Evolutionary conservation across 2,329 filamentous ascomycete species (phyloP), one percentile per base, ranked within the genome.

Genomic region (Acephala macrosclerotiorum): DNA sequence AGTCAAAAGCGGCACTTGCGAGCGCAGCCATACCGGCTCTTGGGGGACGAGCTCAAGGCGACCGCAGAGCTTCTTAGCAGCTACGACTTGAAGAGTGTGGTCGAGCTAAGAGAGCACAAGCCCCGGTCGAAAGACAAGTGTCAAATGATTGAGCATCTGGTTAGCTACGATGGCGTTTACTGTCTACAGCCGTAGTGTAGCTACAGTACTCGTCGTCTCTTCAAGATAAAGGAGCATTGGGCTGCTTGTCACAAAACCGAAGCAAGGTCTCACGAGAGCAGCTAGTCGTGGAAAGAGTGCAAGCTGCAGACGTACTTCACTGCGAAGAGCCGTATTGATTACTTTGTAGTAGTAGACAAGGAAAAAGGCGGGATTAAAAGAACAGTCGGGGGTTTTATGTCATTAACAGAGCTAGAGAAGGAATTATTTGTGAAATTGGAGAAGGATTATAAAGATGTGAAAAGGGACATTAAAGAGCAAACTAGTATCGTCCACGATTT

Each of bases 371-470:
- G n/a, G 45, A 18, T 49, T 20, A n/a, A 49, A 20, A 18, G 8
- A 8, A 49, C 16, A 49, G 8, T 20, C 45, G 18, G 45, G 36
- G 36, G 7, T 14, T 38, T 18, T 49, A 9, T n/a, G n/a, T 49
- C 22, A 49, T 8, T 49, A 57, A 42, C 49, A 49, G 51, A 18
- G 35, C 14, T 66, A 49, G 47, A 63, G 60, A 36, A 36, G 11
- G 57, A 58, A 2, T 69, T 69, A 29, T 59, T 59, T 40, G 65
- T 12, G 56, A 66, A 29, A 58, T n/a, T n/a, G n/a, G n/a, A n/a
- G n/a, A n/a, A n/a, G n/a, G n/a, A n/a, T n/a, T n/a, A n/a, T n/a
- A n/a, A 63, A 22, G 61, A 69, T 58, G 47, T 35, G 25, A 56
- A 22, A 47, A 61, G 9, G 3, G 60, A 64, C 57, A 20, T 68